Percentiles rank a stretch among this genome's conserved stretches.
Evolutionary conservation across 129 eudicot genomes (phyloP).

Genomic region (Heracleum sosnowskyi): DNA sequence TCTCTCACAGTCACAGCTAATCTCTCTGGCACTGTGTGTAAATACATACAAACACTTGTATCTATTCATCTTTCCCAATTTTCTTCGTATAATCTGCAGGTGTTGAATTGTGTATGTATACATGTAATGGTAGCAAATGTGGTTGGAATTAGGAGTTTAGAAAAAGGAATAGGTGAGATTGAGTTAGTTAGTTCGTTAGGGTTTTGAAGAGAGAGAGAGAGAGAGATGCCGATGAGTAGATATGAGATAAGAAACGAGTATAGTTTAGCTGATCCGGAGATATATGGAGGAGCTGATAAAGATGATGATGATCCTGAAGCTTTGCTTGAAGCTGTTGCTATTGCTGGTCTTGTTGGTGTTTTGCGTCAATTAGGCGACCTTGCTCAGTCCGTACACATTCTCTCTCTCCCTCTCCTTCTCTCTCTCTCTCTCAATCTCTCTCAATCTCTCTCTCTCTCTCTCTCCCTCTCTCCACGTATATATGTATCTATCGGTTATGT

Average conservation of each 20-base stretch:
- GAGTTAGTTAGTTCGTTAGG: neutral
- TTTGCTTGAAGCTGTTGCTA: slow-evolving; percentile 88
- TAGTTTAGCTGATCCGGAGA: slow-evolving; percentile 77
- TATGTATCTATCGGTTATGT: neutral
- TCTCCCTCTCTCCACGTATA: no score
- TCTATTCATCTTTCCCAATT: neutral
- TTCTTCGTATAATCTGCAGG: neutral
- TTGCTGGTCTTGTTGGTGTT: slow-evolving; percentile 93
- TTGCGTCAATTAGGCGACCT: slow-evolving; percentile 98
- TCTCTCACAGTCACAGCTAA: neutral
- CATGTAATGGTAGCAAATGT: neutral
- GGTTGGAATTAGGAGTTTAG: neutral
- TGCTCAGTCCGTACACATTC: slow-evolving; percentile 56
- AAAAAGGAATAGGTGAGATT: neutral
- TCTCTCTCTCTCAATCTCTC: neutral
- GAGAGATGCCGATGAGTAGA: slow-evolving; percentile 60
- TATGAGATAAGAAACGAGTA: slow-evolving; percentile 79
- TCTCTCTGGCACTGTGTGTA: slow-evolving; percentile 7
- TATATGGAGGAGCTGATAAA: slow-evolving; percentile 62
- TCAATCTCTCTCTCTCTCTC: neutral
- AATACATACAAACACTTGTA: neutral
- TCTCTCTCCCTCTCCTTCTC: neutral
- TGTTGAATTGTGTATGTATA: neutral
- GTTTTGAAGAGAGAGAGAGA: neutral
- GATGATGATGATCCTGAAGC: slow-evolving; percentile 98